Conservation (phyloP, 2,329 filamentous ascomycete genomes). For the Epichloe scottii region DNA sequence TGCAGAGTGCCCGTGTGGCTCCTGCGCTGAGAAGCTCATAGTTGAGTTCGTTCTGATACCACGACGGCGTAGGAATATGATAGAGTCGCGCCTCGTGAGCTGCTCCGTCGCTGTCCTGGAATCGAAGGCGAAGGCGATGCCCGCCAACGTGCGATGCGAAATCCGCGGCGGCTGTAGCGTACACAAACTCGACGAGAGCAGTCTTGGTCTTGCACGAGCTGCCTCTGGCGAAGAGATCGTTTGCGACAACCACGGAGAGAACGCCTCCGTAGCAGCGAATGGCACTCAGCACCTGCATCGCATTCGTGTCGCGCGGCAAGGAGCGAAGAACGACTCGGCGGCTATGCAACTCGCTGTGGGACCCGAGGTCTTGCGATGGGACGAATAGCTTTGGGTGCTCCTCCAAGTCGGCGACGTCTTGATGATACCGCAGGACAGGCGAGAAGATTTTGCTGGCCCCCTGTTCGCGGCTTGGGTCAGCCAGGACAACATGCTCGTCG, state of each 20-base stretch:
- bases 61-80: conserved; percentile 9
- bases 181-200: conserved; percentile 13
- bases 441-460: too few species aligned
- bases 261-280: conserved; percentile 10
- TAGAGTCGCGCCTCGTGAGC: conserved; percentile 2
- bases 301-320: conserved; percentile 7
- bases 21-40: neutral
- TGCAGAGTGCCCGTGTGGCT: conserved; percentile 7
- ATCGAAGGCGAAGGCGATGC: neutral
- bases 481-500: neutral
- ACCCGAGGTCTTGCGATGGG: neutral
- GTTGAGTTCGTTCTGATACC: neutral
- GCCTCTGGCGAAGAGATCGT: neutral
- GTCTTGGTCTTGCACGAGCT: conserved; percentile 1
- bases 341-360: neutral
- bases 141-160: neutral
- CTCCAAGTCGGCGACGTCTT: neutral
- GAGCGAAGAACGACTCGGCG: conserved; percentile 14
- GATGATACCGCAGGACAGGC: conserved; percentile 4
- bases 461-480: neutral
- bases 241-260: conserved; percentile 2
- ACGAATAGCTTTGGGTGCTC: conserved; percentile 2
- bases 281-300: conserved; percentile 11
- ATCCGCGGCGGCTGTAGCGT: neutral
- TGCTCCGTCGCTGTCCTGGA: neutral